Evolutionary conservation across 495 filamentous ascomycete species (phyloP), one percentile per base, ranked within the genome.

Genomic region (Penicillium lividum): DNA sequence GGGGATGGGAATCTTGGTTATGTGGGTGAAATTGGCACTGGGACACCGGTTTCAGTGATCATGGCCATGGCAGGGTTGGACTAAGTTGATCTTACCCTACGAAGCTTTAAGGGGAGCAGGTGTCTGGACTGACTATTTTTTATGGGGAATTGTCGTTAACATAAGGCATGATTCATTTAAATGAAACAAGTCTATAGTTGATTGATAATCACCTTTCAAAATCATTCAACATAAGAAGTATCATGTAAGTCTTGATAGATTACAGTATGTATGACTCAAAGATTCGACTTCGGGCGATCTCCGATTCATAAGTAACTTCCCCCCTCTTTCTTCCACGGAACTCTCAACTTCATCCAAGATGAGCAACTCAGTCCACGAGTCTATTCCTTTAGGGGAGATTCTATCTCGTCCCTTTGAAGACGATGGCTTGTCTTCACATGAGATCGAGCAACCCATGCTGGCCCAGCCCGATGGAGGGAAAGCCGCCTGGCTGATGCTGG

Each of bases 401-500:
- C 36, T 45, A 9, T 54, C 56, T 1, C 45, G 3, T 15, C 50
- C 28, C 30, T 57, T 62, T n/a, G 22, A 18, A 3, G 16, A 22
- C 40, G 2, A 33, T 29, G 6, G 25, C n/a, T 28, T 15, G 31
- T 53, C 49, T n/a, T 8, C 53, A 49, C 29, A 40, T 6, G 73
- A 72, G 56, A 72, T 75, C 33, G 71, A 75, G 55, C 71, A 71
- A 48, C 60, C 59, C 3, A 25, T 65, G 3, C 71, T 89, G n/a
- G 80, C 85, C 1, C 80, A 75, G 5, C 79, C 73, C 7, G 87
- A 90, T 66, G 72, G 76, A 27, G 87, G 86, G 16, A 83, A 77
- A 59, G 78, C 82, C 36, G 87, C 87, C 4, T 89, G 84, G 84
- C 67, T 87, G 15, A 84, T 86, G 59, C 73, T 90, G 3, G 72